Percentiles rank a stretch among this genome's conserved stretches.
These are phyloP conservation scores for Gymnopus androsaceus DNA, from an alignment of 1,284 basidiomycete species.

Conservation along the genomic window DNA sequence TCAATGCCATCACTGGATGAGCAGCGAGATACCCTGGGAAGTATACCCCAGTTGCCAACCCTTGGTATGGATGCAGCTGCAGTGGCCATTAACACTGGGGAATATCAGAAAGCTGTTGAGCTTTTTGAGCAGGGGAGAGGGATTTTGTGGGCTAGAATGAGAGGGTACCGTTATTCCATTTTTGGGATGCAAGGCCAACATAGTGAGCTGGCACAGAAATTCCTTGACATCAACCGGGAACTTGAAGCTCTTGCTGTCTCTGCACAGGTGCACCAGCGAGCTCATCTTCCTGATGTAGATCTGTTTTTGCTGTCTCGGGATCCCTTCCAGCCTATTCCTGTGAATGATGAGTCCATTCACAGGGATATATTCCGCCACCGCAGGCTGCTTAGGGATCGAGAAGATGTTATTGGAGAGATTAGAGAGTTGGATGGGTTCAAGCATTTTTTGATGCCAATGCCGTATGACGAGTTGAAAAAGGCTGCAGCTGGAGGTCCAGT, in stretches of 20 bases:
- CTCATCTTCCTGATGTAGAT: no score
- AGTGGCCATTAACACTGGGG: slow-evolving; percentile 32
- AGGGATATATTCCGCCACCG: background rate
- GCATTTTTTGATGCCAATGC: background rate
- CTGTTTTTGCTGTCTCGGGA: no score
- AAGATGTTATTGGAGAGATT: background rate
- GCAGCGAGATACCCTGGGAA: slow-evolving; percentile 12
- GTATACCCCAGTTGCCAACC: background rate
- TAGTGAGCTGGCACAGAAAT: background rate
- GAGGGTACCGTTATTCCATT: slow-evolving; percentile 23
- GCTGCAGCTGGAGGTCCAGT: slow-evolving; percentile 11
- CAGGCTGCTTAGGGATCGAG: background rate
- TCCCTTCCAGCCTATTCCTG: background rate
- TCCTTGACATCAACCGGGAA: background rate
- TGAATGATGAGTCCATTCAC: background rate
- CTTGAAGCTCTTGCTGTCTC: background rate
- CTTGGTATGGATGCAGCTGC: slow-evolving; percentile 35
- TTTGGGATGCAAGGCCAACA: slow-evolving; percentile 17
- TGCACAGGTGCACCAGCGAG: no score
- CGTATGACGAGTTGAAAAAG: slow-evolving; percentile 2
- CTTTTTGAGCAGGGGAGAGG: slow-evolving; percentile 34
- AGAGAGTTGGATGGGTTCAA: background rate
- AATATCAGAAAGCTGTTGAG: slow-evolving; percentile 37
- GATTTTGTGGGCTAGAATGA: slow-evolving; percentile 30
- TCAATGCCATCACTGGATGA: slow-evolving; percentile 9